Conservation (phyloP, 345 rosid species). For the Theobroma cacao region DNA sequence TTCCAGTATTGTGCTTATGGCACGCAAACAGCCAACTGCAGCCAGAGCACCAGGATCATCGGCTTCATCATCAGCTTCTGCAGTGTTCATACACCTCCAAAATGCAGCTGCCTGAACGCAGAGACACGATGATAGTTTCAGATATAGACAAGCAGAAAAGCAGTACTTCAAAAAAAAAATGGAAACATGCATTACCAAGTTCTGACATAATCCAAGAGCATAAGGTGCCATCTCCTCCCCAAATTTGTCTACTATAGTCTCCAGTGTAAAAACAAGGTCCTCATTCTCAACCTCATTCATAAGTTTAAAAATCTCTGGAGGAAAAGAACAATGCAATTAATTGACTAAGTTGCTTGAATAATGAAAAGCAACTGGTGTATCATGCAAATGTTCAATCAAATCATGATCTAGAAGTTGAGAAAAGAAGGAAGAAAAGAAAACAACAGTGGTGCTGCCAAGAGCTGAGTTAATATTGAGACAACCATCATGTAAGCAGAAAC, state of each 20-base stretch:
- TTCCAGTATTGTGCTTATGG: conserved; percentile 82
- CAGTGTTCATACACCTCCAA: conserved; percentile 79
- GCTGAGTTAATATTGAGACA: neutral
- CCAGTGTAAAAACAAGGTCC: conserved; percentile 80
- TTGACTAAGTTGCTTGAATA: neutral
- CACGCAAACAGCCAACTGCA: conserved; percentile 82
- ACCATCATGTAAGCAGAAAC: neutral
- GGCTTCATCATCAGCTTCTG: conserved; percentile 70
- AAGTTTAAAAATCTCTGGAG: conserved; percentile 90
- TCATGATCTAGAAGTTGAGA: neutral
- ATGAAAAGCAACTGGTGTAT: neutral
- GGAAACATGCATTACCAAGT: conserved; percentile 46
- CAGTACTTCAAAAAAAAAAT: neutral
- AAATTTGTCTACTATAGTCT: conserved; percentile 78
- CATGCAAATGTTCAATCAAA: neutral
- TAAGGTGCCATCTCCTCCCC: conserved; percentile 88
- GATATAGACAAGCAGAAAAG: neutral
- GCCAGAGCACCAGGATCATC: conserved; percentile 87
- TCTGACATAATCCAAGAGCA: conserved; percentile 79
- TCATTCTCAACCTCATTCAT: conserved; percentile 99
- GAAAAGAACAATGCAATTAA: conserved; percentile 2
- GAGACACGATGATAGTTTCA: neutral
- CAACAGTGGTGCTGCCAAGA: neutral
- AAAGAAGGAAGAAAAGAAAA: neutral
- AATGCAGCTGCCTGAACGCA: conserved; percentile 66